phyloP scores from a whole-genome alignment of 768 basidiomycete genomes.

The Lactarius hatsudake region DNA sequence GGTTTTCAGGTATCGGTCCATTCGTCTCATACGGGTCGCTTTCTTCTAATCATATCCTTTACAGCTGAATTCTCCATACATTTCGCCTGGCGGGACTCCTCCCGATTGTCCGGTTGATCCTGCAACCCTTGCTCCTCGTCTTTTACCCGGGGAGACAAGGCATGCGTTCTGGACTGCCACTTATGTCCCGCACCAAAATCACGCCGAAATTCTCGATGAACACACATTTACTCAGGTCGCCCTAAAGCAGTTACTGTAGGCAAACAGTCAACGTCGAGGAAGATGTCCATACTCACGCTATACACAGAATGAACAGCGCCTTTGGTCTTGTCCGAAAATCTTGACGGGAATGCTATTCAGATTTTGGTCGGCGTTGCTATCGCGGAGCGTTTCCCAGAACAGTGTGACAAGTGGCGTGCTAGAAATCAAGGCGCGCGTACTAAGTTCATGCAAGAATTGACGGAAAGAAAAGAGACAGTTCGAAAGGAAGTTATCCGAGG shows the following conservation, averaged over 20 bases:
- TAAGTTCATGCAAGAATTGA: background rate
- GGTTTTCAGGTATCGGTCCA: slow-evolving; percentile 45
- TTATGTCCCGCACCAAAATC: slow-evolving; percentile 6
- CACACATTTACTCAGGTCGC: background rate
- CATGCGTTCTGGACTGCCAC: slow-evolving; percentile 23
- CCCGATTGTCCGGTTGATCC: slow-evolving; percentile 1
- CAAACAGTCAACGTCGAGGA: no score
- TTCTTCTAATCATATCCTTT: background rate
- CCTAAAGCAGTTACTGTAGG: slow-evolving; percentile 12
- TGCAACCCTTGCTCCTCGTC: background rate
- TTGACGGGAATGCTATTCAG: slow-evolving; percentile 7
- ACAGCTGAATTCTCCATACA: slow-evolving; percentile 7
- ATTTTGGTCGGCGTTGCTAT: background rate
- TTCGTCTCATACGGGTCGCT: background rate
- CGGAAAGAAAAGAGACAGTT: background rate
- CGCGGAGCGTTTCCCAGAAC: slow-evolving; percentile 4
- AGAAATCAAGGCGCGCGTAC: background rate
- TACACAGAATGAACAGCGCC: slow-evolving; percentile 6
- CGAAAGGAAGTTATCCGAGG: background rate
- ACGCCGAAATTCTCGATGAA: background rate
- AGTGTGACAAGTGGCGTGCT: slow-evolving; percentile 2
- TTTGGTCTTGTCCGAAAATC: slow-evolving; percentile 7
- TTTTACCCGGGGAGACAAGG: slow-evolving; percentile 24
- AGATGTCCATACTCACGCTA: background rate
- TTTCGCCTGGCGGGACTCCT: background rate